Base-by-base conservation (phyloP, 192 early-diverging fungal genomes). In the Haplosporangium gracile region DNA sequence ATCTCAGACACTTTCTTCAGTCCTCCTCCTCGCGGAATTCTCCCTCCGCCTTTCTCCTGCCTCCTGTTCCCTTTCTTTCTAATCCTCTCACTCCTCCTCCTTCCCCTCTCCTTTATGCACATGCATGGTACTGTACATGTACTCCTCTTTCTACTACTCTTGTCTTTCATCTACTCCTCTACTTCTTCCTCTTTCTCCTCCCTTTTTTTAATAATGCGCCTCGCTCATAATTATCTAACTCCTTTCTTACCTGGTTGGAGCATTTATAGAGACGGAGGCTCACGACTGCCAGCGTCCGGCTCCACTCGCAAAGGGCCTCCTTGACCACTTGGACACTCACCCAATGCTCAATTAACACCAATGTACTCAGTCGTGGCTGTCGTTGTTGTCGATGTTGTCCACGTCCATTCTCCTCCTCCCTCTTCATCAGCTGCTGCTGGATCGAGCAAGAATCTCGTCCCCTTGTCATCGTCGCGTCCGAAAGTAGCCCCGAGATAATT, bases 281-380 rank as follows among this genome's bases (percentile, higher is more conserved):
- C 22, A 85, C 16, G 5, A 36, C 26, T 13, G 51, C 45, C 16
- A 85, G 68, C 10, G 77, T 79, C 24, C n/a, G 20, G 36, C 47
- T n/a, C 82, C 82, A 85, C 5, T 32, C 22, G 15, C 43, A 40
- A 29, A 85, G 40, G 13, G 71, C 73, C 20, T 38, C 69, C 26
- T 76, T 75, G n/a, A 79, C 24, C 24, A 68, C 29, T 16, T n/a
- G n/a, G 13, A 75, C 36, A 38, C 74, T 57, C 24, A 85, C 82
- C 82, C 82, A 85, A 32, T 85, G 78, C 49, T 85, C 82, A 22
- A 72, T 75, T 24, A 85, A 36, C 0, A 76, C 34, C 36, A 85
- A 32, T 36, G 65, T 79, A 3, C 72, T 39, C 18, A 85, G 73
- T 53, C 57, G 53, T 29, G 72, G 49, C 38, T 68, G 10, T 63